phyloP scores from a whole-genome alignment of 2,329 filamentous ascomycete species.

The Penicillium sp. region DNA sequence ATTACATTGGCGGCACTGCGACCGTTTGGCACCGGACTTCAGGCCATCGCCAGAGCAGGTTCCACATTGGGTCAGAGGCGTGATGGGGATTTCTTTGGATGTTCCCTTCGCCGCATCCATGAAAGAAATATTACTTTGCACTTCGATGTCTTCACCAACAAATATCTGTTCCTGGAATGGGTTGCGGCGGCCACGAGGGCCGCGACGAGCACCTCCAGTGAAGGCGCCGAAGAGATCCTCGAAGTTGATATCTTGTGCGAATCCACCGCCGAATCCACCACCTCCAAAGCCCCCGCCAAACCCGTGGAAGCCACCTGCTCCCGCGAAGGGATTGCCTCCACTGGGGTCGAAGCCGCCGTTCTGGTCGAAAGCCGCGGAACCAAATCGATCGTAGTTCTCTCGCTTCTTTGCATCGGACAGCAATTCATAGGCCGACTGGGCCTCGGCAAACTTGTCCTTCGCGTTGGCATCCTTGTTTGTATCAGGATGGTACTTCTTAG shows the following conservation, averaged over 20 bases:
- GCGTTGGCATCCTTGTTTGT: constrained; percentile 95
- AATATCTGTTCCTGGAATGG: constrained; percentile 80
- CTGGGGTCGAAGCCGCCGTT: constrained; percentile 78
- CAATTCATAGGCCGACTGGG: constrained; percentile 91
- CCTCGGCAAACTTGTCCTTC: constrained; percentile 92
- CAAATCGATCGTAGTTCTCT: constrained; percentile 89
- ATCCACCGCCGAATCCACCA: constrained; percentile 60
- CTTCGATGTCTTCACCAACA: constrained; percentile 95
- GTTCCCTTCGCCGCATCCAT: constrained; percentile 94
- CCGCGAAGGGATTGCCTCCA: constrained; percentile 59
- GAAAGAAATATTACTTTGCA: constrained; percentile 90
- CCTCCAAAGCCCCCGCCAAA: constrained; percentile 60
- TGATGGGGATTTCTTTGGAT: constrained; percentile 84
- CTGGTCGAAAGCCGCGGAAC: constrained; percentile 73
- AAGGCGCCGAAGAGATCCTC: constrained; percentile 95
- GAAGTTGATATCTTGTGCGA: constrained; percentile 86
- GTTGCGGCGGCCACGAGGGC: constrained; percentile 59
- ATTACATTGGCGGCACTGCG: constrained; percentile 77
- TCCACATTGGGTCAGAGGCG: constrained; percentile 77
- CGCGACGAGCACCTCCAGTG: constrained; percentile 62
- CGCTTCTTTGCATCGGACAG: constrained; percentile 92
- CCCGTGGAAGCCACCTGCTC: constrained; percentile 64
- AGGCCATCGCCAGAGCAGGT: constrained; percentile 83
- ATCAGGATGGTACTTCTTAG: constrained; percentile 97
- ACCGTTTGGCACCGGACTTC: constrained; percentile 76